phyloP scores from a whole-genome alignment of 2,329 filamentous ascomycete genomes.

The Neonectria neomacrospora region DNA sequence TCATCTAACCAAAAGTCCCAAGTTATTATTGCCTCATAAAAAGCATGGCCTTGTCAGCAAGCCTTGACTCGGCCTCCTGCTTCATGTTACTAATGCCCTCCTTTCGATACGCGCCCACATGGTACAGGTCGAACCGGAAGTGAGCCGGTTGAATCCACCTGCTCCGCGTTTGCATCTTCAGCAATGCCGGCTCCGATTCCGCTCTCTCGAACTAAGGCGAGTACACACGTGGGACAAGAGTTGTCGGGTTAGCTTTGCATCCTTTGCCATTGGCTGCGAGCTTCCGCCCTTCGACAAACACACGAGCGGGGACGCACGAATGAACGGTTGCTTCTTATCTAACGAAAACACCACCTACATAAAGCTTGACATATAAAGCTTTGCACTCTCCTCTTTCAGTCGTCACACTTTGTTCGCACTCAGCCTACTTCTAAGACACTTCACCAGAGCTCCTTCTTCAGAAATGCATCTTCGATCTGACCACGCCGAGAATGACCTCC shows the following conservation, averaged over 20 bases:
- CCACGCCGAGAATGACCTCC: constrained; percentile 63
- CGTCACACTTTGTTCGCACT: neutral
- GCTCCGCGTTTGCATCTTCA: constrained; percentile 5
- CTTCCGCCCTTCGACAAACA: neutral
- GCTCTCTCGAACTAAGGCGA: constrained; percentile 16
- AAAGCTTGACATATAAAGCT: neutral
- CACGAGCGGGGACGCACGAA: neutral
- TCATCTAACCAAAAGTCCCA: neutral
- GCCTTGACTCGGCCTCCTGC: neutral
- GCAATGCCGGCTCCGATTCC: constrained; percentile 26
- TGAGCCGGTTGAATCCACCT: constrained; percentile 10
- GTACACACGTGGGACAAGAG: neutral
- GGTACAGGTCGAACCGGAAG: constrained; percentile 25
- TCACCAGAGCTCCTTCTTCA: too few species aligned
- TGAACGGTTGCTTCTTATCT: neutral
- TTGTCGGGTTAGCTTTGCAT: constrained; percentile 6
- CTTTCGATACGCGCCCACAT: constrained; percentile 23
- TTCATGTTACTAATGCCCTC: constrained; percentile 19
- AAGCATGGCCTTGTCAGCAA: neutral
- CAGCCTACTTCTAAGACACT: fast-evolving
- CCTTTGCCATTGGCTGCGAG: constrained; percentile 13
- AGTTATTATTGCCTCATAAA: neutral
- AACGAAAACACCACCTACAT: neutral
- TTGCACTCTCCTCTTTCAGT: neutral
- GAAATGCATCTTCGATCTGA: constrained; percentile 65